Conservation (phyloP, 768 basidiomycete species). For the Boletellus ananiceps region DNA sequence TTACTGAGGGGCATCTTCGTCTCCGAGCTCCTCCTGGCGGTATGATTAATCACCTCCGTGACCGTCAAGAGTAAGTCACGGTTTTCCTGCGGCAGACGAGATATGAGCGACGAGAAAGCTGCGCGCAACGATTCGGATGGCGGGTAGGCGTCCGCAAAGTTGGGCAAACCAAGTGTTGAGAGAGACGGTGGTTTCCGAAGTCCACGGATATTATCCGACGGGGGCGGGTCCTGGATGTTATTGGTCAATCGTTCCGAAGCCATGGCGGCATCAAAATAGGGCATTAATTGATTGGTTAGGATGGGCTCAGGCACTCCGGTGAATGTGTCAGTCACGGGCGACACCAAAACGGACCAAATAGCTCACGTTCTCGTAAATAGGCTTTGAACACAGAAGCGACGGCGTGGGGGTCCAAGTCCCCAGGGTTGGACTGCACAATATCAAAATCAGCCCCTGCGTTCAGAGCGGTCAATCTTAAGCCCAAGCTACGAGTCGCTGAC, state of each 20-base stretch:
- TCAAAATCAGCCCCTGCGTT: constrained; percentile 78
- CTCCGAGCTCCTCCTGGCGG: constrained; percentile 58
- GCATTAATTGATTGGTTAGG: constrained; percentile 64
- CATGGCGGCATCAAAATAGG: constrained; percentile 77
- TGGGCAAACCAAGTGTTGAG: constrained; percentile 73
- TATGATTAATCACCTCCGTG: constrained; percentile 72
- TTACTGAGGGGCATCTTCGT: constrained; percentile 95
- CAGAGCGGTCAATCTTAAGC: constrained; percentile 3
- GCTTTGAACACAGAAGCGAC: constrained; percentile 92
- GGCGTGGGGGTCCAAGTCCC: constrained; percentile 91
- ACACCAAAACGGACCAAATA: neutral
- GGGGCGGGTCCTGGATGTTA: constrained; percentile 26
- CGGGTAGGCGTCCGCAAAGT: constrained; percentile 53
- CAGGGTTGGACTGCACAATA: constrained; percentile 69
- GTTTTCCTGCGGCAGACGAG: constrained; percentile 72
- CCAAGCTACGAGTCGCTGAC: neutral
- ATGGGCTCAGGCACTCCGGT: constrained; percentile 79
- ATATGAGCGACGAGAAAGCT: constrained; percentile 59
- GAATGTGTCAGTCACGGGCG: constrained; percentile 5
- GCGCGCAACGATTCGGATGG: constrained; percentile 56
- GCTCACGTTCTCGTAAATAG: constrained; percentile 87
- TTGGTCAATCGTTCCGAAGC: constrained; percentile 43
- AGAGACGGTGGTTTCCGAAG: constrained; percentile 77
- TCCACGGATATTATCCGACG: constrained; percentile 34
- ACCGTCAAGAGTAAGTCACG: constrained; percentile 82